phyloP scores from a whole-genome alignment of 352 stramenopile species.

The Phytophthora chlamydospora region DNA sequence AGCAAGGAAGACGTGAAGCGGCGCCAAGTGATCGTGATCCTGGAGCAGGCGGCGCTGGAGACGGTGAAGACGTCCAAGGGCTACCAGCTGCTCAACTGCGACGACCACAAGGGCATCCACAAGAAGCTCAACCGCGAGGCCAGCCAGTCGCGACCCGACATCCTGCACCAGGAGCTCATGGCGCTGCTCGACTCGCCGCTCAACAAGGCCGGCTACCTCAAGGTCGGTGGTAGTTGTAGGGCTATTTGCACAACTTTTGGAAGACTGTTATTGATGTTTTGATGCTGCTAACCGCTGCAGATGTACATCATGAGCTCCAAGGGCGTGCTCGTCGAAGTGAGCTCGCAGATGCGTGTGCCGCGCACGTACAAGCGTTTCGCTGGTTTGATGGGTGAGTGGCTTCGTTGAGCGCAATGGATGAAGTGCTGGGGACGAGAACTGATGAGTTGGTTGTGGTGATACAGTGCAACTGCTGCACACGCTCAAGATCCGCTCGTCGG shows the following conservation, averaged over 20 bases:
- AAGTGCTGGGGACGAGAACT: slow-evolving; percentile 10
- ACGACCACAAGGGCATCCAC: slow-evolving; percentile 97
- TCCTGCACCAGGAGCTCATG: slow-evolving; percentile 99
- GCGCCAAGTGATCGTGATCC: slow-evolving; percentile 95
- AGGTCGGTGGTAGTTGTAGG: slow-evolving; percentile 55
- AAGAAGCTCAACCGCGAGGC: slow-evolving; percentile 97
- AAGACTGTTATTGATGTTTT: background rate
- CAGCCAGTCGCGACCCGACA: slow-evolving; percentile 97
- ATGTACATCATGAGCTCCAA: slow-evolving; percentile 97
- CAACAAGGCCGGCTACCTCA: slow-evolving; percentile 98
- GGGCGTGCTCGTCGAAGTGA: slow-evolving; percentile 98
- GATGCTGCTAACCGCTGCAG: slow-evolving; percentile 9
- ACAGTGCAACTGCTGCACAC: slow-evolving; percentile 99
- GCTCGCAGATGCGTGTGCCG: slow-evolving; percentile 98
- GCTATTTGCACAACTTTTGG: background rate
- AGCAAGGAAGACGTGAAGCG: slow-evolving; percentile 79
- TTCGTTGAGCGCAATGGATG: slow-evolving; percentile 3
- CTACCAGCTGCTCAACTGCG: slow-evolving; percentile 99
- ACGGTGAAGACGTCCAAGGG: slow-evolving; percentile 99
- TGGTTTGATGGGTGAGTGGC: slow-evolving; percentile 92
- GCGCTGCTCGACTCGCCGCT: slow-evolving; percentile 98
- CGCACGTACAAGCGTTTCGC: slow-evolving; percentile 99
- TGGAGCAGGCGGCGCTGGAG: slow-evolving; percentile 98
- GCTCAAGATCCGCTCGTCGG: slow-evolving; percentile 99
- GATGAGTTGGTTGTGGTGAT: slow-evolving; percentile 35